Base-by-base conservation (phyloP, 352 stramenopile genomes). In the Stramenopiles sp. region DNA sequence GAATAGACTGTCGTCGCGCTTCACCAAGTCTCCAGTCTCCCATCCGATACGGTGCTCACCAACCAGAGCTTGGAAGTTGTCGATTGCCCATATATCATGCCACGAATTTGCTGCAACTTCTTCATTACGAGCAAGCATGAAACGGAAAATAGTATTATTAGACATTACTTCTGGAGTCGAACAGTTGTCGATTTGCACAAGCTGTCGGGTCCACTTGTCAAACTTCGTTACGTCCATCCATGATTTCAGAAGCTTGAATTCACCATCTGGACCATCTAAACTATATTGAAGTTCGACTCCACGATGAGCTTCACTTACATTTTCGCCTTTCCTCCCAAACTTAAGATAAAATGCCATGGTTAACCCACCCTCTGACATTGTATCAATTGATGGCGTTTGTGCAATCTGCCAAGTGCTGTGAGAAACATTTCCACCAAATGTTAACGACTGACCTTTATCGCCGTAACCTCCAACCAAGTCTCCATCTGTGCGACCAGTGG, bases 321-420 rank as follows among this genome's bases (percentile, higher is more conserved):
- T 71, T 27, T 25, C 27, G 55, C 27, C 55, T 71, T 71, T 71
- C 55, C 55, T 71, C 22, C 55, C 55, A 27, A 71, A 71, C 27
- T 71, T 71, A 22, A 71, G 22, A 27, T 71, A 71, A 71, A 71
- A 71, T 25, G 55, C 55, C 22, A 71, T 25, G 55, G 55, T 71
- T 22, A 71, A 22, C 22, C 55, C 55, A 22, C 55, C 55, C 22
- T 71, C 55, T 25, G 22, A 25, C 27, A 71, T 27, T 25, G 55
- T 71, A 27, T 71, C 55, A 27, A 71, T 71, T 71, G 55, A 27
- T 71, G 55, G 55, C 55, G 55, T 71, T 71, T 71, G 55, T 71
- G 55, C 55, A 71, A 71, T 71, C 27, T 71, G 55, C 55, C 55
- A 71, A 22, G 55, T 27, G 27, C 55, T 71, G 55, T 71, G 22